Base-by-base conservation (phyloP, 106 monocot genomes). In the Acanthochlamys bracteata region DNA sequence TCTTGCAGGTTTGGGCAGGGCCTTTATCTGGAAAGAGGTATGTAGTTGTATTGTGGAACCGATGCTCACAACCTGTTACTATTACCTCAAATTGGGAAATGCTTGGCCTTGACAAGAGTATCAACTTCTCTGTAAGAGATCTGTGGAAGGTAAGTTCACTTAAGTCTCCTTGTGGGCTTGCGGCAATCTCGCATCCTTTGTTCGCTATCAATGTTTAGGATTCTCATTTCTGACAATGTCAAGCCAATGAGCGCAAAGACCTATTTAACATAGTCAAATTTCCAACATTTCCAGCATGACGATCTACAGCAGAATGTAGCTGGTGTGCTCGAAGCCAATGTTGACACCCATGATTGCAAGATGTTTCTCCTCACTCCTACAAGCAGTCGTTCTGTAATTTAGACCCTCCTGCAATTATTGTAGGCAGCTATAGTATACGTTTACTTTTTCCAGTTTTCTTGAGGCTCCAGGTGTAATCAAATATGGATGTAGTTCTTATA, bases 1-100 rank as follows among this genome's bases (percentile, higher is more conserved):
- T 49, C 9, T 69, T 74, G 17, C 75, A 91, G 95, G 88, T 96
- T 4, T 98, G 96, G 96, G 91, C 88, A 20, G 96, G 96, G 42
- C 91, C 88, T 33, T 69, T 98, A 22, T 88, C 91, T 20, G 78
- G 69, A 57, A 68, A 68, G 11, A 78, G 80, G 11, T 33, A 81
- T 20, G 85, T 67, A 54, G 77, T 91, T 61, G 80, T 47, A 42
- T 69, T 98, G 21, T 98, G 96, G 91, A 98, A 98, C 67, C 77
- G 91, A 12, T 98, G 96, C 53, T 81, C 84, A 15, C 46, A 75
- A 61, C 10, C 59, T 53, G 76, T 75, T 20, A 75, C 76, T 46
- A 75, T 91, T 56, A 75, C 72, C 52, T 84, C 74, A 10, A 83
- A 69, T 55, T 84, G 91, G 83, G 76, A 76, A 58, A 49, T 41